Evolutionary conservation across 805 yeast genomes (phyloP).

Genomic region (Candida patagonica): DNA sequence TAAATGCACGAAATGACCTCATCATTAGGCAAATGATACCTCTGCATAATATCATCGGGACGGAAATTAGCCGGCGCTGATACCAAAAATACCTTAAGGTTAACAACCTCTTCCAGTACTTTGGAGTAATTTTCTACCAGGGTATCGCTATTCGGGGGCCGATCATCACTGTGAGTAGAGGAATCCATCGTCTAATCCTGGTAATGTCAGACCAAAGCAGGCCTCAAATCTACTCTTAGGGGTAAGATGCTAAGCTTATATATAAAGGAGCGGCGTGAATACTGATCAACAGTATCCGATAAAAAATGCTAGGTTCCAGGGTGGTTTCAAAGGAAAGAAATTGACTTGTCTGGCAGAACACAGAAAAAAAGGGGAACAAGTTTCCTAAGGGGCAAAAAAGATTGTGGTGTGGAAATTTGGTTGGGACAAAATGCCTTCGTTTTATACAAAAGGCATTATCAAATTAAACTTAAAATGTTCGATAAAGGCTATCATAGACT

Average conservation of each 20-base stretch:
- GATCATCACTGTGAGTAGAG: background rate
- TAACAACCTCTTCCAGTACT: constrained; percentile 23
- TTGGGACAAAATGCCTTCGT: no score
- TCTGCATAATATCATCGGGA: constrained; percentile 73
- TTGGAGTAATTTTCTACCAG: constrained; percentile 17
- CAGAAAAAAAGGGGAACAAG: no score
- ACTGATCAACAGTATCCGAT: constrained; percentile 7
- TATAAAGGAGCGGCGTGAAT: constrained; percentile 1
- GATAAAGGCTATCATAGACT: no score
- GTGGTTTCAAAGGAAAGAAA: background rate
- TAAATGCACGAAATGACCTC: constrained; percentile 91
- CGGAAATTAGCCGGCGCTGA: constrained; percentile 96
- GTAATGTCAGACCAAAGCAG: no score
- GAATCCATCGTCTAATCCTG: background rate
- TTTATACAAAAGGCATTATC: no score
- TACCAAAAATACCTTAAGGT: constrained; percentile 46
- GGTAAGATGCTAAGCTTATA: background rate
- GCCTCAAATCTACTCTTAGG: background rate
- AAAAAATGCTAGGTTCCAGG: background rate
- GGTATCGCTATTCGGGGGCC: background rate
- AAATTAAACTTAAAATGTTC: no score
- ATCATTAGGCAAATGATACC: constrained; percentile 77
- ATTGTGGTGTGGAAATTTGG: no score
- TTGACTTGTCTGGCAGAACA: background rate
- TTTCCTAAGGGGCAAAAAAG: no score